Conservation (phyloP, 306 rosid genomes). For the Lathyrus oleraceus region DNA sequence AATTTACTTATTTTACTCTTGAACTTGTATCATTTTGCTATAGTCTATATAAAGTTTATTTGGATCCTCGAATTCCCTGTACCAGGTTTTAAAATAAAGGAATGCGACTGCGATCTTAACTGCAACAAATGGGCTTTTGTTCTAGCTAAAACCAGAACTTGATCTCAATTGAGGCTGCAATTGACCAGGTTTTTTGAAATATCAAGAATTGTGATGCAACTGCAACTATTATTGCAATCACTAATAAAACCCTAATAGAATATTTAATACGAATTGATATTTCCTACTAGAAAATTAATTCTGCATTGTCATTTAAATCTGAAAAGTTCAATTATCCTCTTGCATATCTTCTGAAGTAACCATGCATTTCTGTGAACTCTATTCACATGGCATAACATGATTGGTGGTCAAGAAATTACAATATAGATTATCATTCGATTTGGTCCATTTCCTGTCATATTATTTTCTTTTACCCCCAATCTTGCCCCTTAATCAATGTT, state of each 20-base stretch:
- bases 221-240: too few species aligned
- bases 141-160: too few species aligned
- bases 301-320: not conserved
- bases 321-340: not conserved
- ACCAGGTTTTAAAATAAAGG: not conserved
- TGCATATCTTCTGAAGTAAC: slow-evolving; percentile 4
- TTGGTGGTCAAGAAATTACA: not conserved
- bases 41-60: not conserved
- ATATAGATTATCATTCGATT: not conserved
- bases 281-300: not conserved
- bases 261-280: too few species aligned
- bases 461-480: not conserved
- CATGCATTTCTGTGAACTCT: slow-evolving; percentile 6
- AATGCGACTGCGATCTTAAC: too few species aligned
- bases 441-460: slow-evolving; percentile 11
- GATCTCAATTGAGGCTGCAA: not conserved
- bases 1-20: too few species aligned
- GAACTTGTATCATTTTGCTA: too few species aligned
- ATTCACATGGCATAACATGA: slow-evolving; percentile 30
- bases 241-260: too few species aligned
- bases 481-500: not conserved
- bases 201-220: too few species aligned
- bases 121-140: too few species aligned
- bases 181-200: too few species aligned
- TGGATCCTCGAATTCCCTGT: not conserved